Evolutionary conservation across 106 monocot species (phyloP).

Genomic region (Posidonia australis): DNA sequence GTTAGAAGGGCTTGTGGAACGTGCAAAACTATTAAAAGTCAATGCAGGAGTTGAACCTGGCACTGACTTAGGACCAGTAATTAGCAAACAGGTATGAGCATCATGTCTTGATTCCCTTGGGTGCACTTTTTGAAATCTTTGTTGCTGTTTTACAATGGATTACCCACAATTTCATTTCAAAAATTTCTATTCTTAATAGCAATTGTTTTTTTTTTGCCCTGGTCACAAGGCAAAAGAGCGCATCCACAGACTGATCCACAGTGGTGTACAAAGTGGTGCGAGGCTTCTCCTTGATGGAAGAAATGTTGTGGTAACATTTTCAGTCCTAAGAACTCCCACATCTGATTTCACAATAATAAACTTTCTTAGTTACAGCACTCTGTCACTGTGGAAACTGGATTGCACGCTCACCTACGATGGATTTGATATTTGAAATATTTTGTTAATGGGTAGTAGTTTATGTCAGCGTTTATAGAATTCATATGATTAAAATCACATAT

Average conservation of each 20-base stretch:
- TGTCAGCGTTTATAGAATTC: background rate
- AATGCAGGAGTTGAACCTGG: conserved; percentile 80
- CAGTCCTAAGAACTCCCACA: background rate
- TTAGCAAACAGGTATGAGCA: conserved; percentile 62
- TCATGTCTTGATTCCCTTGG: no score
- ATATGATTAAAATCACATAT: background rate
- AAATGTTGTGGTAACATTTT: conserved; percentile 58
- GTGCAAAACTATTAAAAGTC: conserved; percentile 56
- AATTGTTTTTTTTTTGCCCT: background rate
- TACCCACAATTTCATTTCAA: background rate
- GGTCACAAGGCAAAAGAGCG: conserved; percentile 73
- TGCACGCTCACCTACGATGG: background rate
- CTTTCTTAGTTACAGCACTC: background rate
- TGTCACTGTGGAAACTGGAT: background rate
- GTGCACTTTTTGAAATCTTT: no score
- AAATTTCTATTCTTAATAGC: background rate
- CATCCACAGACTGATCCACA: conserved; percentile 81
- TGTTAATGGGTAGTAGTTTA: background rate
- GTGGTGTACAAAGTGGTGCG: conserved; percentile 77
- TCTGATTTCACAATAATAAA: background rate
- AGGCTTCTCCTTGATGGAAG: conserved; percentile 89
- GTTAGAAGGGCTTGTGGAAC: conserved; percentile 73
- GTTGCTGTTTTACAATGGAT: no score
- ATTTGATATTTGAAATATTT: background rate
- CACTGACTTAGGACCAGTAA: conserved; percentile 93